phyloP scores from a whole-genome alignment of 345 rosid genomes.

The Xanthoceras sorbifolium region DNA sequence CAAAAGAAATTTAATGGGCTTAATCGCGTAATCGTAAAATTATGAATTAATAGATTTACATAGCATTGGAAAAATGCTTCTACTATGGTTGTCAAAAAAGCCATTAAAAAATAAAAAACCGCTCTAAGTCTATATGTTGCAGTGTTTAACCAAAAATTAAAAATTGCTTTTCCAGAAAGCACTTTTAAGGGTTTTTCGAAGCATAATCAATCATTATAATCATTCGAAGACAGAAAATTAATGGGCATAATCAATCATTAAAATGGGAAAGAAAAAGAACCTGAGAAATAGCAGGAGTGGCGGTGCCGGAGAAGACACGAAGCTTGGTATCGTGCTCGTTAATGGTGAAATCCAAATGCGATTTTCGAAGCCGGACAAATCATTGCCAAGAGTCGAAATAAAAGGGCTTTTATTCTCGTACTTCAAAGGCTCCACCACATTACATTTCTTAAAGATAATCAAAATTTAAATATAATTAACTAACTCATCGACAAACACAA shows the following conservation, averaged over 20 bases:
- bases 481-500: too few relatives aligned
- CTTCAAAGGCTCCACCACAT: slow-evolving; percentile 64
- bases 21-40: too few relatives aligned
- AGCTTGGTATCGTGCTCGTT: slow-evolving; percentile 62
- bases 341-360: slow-evolving; percentile 35
- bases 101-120: too few relatives aligned
- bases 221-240: neutral
- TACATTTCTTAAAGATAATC: slow-evolving; percentile 46
- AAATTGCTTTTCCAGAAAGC: too few relatives aligned
- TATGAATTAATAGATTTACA: too few relatives aligned
- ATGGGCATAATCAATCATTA: neutral
- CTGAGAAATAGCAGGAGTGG: slow-evolving; percentile 90
- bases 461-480: neutral
- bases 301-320: slow-evolving; percentile 91
- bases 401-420: slow-evolving; percentile 56
- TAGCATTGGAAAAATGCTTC: too few relatives aligned
- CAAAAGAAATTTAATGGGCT: neutral
- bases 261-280: slow-evolving; percentile 31
- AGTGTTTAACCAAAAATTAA: too few relatives aligned
- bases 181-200: too few relatives aligned
- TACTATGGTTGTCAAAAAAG: too few relatives aligned
- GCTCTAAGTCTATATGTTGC: too few relatives aligned
- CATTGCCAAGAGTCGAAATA: slow-evolving; percentile 34
- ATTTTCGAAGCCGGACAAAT: slow-evolving; percentile 38
- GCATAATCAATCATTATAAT: too few relatives aligned